Conservation (phyloP, 352 stramenopile species). For the Phytophthora podocarpi region DNA sequence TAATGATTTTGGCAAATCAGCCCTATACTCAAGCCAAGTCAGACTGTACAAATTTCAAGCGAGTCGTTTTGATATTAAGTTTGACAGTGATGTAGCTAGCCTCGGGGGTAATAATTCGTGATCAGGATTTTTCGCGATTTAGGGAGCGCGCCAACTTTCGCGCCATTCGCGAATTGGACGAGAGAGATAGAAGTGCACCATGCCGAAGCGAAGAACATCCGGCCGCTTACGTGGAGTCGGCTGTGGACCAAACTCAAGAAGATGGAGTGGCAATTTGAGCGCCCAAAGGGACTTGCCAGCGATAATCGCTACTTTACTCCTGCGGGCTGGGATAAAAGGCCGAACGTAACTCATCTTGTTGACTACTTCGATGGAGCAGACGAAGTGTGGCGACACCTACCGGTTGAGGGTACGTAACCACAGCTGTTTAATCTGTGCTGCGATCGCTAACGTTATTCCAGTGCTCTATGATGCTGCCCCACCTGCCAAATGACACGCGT, state of each 20-base stretch:
- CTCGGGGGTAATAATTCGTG: too few species aligned
- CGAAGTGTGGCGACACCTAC: too few species aligned
- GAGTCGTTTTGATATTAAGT: neutral
- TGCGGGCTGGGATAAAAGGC: neutral
- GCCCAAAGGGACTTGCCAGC: neutral
- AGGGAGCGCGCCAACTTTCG: neutral
- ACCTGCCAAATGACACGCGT: neutral
- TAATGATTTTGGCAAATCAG: neutral
- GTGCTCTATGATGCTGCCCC: neutral
- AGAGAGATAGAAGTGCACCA: neutral
- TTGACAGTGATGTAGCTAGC: neutral
- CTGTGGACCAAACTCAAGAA: constrained; percentile 5
- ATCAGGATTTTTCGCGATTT: neutral
- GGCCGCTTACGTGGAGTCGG: neutral
- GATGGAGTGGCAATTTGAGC: constrained; percentile 1
- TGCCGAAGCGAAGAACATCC: neutral
- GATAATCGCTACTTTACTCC: constrained; percentile 4
- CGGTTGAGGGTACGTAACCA: too few species aligned
- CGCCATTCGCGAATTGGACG: neutral
- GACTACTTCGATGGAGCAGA: too few species aligned
- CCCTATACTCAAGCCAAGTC: neutral
- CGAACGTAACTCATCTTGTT: constrained; percentile 1
- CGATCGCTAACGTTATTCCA: neutral
- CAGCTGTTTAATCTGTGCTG: neutral
- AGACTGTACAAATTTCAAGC: neutral